Evolutionary conservation across 345 rosid species (phyloP).

Genomic region (Trapa bicornis): DNA sequence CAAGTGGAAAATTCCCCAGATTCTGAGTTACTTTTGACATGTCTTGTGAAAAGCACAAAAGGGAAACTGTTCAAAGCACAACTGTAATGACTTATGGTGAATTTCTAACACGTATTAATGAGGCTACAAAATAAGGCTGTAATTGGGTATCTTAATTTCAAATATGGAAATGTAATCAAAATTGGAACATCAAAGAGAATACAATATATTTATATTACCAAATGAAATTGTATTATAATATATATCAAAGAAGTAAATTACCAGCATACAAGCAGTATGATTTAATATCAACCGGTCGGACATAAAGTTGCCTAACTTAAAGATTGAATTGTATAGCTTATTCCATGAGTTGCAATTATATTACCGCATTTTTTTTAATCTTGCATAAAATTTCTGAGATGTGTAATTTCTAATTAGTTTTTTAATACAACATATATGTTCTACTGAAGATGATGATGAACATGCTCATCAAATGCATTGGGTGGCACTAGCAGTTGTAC

Average conservation of each 20-base stretch:
- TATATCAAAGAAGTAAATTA: not conserved
- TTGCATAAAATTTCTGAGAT: not conserved
- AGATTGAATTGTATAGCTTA: not conserved
- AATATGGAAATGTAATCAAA: no score
- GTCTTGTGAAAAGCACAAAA: not conserved
- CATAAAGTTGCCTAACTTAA: not conserved
- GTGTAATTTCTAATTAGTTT: not conserved
- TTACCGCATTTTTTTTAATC: not conserved
- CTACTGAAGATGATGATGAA: slow-evolving; percentile 21
- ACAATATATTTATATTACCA: no score
- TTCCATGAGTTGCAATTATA: not conserved
- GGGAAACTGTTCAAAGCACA: not conserved
- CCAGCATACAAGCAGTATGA: not conserved
- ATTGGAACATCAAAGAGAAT: no score
- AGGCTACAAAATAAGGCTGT: no score
- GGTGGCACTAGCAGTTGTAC: slow-evolving; percentile 78
- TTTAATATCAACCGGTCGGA: not conserved
- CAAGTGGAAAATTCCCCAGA: not conserved
- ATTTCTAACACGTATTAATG: no score
- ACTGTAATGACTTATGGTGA: no score
- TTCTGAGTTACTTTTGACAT: not conserved
- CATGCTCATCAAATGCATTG: slow-evolving; percentile 24
- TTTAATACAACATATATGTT: not conserved
- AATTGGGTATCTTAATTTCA: no score
- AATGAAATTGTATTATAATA: no score